Conservation (phyloP, 768 basidiomycete genomes). For the Phanerodontia chrysosporium region DNA sequence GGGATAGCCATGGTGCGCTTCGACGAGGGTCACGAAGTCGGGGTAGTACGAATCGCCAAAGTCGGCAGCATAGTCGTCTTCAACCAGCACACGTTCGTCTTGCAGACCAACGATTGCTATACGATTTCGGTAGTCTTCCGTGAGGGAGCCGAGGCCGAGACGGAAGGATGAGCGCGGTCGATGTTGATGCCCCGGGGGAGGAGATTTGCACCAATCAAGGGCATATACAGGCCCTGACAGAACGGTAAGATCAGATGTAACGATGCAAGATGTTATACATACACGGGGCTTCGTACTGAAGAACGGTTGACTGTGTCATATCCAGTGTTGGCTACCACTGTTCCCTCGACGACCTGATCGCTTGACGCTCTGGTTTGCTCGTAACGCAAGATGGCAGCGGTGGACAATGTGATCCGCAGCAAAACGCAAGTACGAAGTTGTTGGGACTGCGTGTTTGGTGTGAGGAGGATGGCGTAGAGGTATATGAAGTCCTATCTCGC, state of each 20-base stretch:
- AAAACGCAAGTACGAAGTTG: too few relatives aligned
- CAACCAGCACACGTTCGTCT: conserved; percentile 84
- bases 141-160: conserved; percentile 80
- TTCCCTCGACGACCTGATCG: background rate
- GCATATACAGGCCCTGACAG: conserved; percentile 77
- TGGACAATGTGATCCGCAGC: too few relatives aligned
- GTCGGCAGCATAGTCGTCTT: conserved; percentile 70
- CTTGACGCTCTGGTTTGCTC: too few relatives aligned
- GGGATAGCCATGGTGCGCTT: conserved; percentile 86
- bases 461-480: too few relatives aligned
- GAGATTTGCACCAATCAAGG: conserved; percentile 84
- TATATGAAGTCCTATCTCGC: too few relatives aligned
- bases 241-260: background rate
- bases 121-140: conserved; percentile 79
- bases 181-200: conserved; percentile 66
- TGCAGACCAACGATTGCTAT: conserved; percentile 76
- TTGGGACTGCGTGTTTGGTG: too few relatives aligned
- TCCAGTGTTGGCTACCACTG: background rate
- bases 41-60: conserved; percentile 40
- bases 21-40: conserved; percentile 84
- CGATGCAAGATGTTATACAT: conserved; percentile 7
- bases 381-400: too few relatives aligned
- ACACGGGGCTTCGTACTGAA: conserved; percentile 30
- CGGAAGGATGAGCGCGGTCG: conserved; percentile 79
- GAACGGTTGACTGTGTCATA: conserved; percentile 25